Evolutionary conservation across 345 rosid species (phyloP).

Genomic region (Corchorus olitorius): DNA sequence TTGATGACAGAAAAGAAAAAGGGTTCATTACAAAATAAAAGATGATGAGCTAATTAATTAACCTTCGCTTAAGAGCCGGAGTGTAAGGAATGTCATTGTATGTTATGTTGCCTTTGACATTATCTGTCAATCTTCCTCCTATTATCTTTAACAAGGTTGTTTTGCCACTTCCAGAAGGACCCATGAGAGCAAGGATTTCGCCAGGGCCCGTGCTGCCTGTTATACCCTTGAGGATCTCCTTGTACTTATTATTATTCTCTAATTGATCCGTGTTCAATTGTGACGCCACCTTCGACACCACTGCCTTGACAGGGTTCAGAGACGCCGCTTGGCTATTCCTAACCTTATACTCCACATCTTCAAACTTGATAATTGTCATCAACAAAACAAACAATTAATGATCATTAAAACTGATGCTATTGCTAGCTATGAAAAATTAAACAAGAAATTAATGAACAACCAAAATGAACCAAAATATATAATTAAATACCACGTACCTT

Average conservation of each 20-base stretch:
- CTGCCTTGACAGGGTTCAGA: conserved; percentile 60
- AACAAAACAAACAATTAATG: not conserved
- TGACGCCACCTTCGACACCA: conserved; percentile 66
- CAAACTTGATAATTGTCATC: conserved; percentile 54
- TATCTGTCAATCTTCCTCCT: conserved; percentile 81
- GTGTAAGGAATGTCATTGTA: conserved; percentile 77
- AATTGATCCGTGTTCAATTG: conserved; percentile 48
- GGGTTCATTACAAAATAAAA: not conserved
- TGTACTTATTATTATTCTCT: conserved; percentile 52
- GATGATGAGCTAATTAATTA: not conserved
- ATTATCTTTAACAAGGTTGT: conserved; percentile 84
- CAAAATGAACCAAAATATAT: no score
- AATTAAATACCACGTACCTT: no score
- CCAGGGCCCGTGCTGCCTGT: conserved; percentile 93
- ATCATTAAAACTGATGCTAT: not conserved
- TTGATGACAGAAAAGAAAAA: not conserved
- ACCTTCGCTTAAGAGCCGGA: conserved; percentile 85
- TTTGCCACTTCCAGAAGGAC: conserved; percentile 99
- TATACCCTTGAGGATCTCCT: conserved; percentile 79
- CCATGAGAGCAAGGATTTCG: conserved; percentile 92
- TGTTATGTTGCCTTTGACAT: conserved; percentile 70
- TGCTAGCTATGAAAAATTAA: not conserved
- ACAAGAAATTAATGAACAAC: not conserved
- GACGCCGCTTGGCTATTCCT: conserved; percentile 42
- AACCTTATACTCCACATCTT: conserved; percentile 84